Conservation (phyloP, 345 rosid species). For the Erucastrum elatum region DNA sequence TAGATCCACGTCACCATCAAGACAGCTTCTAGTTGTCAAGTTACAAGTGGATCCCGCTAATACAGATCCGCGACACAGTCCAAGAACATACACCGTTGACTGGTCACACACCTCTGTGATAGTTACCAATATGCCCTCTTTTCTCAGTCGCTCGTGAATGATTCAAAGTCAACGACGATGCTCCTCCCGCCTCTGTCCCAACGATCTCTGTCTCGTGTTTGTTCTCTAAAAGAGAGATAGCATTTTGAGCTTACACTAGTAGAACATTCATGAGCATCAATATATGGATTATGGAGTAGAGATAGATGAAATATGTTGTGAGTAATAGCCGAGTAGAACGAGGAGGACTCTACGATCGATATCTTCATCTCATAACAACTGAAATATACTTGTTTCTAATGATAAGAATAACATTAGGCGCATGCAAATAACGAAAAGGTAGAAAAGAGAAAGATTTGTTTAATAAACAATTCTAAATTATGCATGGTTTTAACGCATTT, state of each 20-base stretch:
- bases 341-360: no score
- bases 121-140: neutral
- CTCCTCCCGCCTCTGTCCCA: neutral
- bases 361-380: no score
- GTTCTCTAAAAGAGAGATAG: neutral
- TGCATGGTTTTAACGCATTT: neutral
- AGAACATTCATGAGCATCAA: no score
- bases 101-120: neutral
- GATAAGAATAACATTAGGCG: no score
- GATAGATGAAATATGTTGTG: no score
- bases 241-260: neutral
- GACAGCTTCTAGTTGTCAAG: neutral
- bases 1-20: conserved; percentile 20
- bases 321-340: no score
- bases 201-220: neutral
- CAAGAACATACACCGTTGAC: neutral
- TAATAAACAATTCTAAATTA: neutral
- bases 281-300: no score
- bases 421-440: no score
- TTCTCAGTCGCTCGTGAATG: neutral
- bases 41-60: neutral
- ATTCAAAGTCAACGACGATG: conserved; percentile 31
- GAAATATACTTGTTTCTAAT: no score
- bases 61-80: neutral
- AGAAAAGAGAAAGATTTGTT: no score